These are phyloP conservation scores for Moesziomyces aphidis DNA, from an alignment of 1,284 basidiomycete species.

Conservation along the genomic window DNA sequence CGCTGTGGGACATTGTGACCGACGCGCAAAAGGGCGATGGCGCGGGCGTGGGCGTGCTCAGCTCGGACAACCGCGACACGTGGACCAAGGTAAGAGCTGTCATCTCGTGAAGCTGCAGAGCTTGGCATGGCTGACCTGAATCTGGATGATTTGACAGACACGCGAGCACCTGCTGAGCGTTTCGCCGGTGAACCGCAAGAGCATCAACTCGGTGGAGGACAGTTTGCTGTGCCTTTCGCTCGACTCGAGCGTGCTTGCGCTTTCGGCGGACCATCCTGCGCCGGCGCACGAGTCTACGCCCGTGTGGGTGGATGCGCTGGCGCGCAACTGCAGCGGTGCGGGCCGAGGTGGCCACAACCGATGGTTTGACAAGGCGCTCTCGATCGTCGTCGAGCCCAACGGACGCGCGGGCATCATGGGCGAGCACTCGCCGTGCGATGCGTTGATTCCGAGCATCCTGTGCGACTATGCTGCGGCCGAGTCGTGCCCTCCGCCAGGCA, in stretches of 20 bases:
- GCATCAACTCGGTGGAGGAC: constrained; percentile 76
- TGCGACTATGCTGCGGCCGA: constrained; percentile 83
- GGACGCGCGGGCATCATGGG: constrained; percentile 88
- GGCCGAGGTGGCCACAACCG: constrained; percentile 81
- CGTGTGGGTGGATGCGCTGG: constrained; percentile 79
- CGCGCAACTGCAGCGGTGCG: constrained; percentile 79
- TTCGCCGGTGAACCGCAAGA: constrained; percentile 75
- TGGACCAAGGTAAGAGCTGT: constrained; percentile 80
- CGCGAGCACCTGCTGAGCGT: constrained; percentile 78
- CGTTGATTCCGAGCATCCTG: constrained; percentile 89
- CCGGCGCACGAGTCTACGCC: constrained; percentile 72
- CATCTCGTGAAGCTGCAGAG: neutral
- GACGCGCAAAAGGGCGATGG: constrained; percentile 76
- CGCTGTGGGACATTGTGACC: constrained; percentile 76
- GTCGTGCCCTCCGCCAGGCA: constrained; percentile 50
- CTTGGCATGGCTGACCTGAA: neutral
- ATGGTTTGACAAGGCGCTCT: constrained; percentile 92
- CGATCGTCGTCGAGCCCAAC: constrained; percentile 85
- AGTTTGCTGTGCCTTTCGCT: constrained; percentile 80
- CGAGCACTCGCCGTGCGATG: constrained; percentile 93
- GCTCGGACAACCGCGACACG: constrained; percentile 81
- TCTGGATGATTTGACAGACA: constrained; percentile 72
- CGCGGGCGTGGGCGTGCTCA: constrained; percentile 77
- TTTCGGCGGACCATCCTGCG: constrained; percentile 59
- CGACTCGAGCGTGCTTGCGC: constrained; percentile 70